phyloP scores from a whole-genome alignment of 2,329 filamentous ascomycete species.

The Ambrosiella cleistominuta region DNA sequence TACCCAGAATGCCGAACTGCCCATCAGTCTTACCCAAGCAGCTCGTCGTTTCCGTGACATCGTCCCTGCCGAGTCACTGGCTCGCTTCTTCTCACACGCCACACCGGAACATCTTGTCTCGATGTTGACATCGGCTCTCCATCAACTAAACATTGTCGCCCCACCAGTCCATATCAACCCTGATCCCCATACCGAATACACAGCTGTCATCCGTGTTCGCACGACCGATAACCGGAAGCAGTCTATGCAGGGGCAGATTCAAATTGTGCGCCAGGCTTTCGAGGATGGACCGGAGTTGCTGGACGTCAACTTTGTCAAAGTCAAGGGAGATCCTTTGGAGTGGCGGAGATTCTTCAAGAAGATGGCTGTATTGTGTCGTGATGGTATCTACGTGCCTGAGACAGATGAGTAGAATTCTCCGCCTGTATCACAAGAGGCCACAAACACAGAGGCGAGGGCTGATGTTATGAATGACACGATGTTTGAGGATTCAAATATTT shows the following conservation, averaged over 20 bases:
- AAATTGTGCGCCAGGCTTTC: conserved; percentile 48
- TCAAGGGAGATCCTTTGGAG: conserved; percentile 88
- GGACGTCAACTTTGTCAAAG: conserved; percentile 82
- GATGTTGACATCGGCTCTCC: conserved; percentile 63
- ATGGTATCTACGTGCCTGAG: conserved; percentile 50
- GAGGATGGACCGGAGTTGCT: conserved; percentile 43
- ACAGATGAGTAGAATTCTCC: conserved; percentile 14
- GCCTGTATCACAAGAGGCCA: background rate
- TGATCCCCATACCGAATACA: conserved; percentile 14
- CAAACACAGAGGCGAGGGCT: background rate
- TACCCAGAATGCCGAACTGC: conserved; percentile 58
- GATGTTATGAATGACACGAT: conserved; percentile 2
- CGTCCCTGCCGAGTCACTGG: conserved; percentile 69
- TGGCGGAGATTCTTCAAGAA: conserved; percentile 97
- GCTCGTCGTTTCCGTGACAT: conserved; percentile 83
- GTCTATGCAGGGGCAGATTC: conserved; percentile 55
- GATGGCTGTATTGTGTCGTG: conserved; percentile 71
- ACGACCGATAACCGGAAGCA: conserved; percentile 57
- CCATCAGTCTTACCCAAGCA: conserved; percentile 71
- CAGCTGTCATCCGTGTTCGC: conserved; percentile 53
- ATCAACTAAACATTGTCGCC: conserved; percentile 67
- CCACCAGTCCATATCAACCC: conserved; percentile 30
- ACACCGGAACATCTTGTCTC: conserved; percentile 59
- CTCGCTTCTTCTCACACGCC: conserved; percentile 79
- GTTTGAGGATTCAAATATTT: background rate